phyloP scores from a whole-genome alignment of 805 yeast species.

The Torulaspora quercuum region DNA sequence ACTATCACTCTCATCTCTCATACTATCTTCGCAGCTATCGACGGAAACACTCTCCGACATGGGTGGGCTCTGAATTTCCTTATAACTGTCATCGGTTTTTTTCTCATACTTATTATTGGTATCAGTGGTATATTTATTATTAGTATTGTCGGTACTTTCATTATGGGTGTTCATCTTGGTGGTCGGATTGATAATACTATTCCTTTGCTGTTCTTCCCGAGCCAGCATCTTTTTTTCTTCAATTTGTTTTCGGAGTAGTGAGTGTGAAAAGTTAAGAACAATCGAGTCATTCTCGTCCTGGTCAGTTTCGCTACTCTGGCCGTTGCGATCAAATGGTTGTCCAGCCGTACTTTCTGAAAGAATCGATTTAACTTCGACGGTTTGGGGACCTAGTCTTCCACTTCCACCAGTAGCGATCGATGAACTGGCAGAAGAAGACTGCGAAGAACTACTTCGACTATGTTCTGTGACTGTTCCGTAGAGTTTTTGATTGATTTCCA shows the following conservation, averaged over 20 bases:
- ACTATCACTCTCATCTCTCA: slow-evolving; percentile 5
- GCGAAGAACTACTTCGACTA: slow-evolving; percentile 3
- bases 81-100: too few relatives aligned
- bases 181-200: neutral
- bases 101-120: too few relatives aligned
- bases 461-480: slow-evolving; percentile 10
- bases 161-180: slow-evolving; percentile 1
- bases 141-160: neutral
- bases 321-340: neutral
- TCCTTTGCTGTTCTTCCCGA: neutral
- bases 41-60: slow-evolving; percentile 28
- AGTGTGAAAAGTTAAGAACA: slow-evolving; percentile 24
- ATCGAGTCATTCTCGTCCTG: slow-evolving; percentile 23
- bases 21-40: slow-evolving; percentile 21
- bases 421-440: neutral
- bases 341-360: slow-evolving; percentile 10
- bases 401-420: neutral
- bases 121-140: neutral
- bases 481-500: neutral
- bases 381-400: slow-evolving; percentile 3
- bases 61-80: slow-evolving; percentile 17
- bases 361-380: slow-evolving; percentile 10
- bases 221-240: slow-evolving; percentile 5
- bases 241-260: slow-evolving; percentile 7
- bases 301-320: slow-evolving; percentile 10